These are phyloP conservation scores for Lunularia cruciata DNA, from an alignment of 225 moss, liverwort and hornwort genomes.

Conservation along the genomic window DNA sequence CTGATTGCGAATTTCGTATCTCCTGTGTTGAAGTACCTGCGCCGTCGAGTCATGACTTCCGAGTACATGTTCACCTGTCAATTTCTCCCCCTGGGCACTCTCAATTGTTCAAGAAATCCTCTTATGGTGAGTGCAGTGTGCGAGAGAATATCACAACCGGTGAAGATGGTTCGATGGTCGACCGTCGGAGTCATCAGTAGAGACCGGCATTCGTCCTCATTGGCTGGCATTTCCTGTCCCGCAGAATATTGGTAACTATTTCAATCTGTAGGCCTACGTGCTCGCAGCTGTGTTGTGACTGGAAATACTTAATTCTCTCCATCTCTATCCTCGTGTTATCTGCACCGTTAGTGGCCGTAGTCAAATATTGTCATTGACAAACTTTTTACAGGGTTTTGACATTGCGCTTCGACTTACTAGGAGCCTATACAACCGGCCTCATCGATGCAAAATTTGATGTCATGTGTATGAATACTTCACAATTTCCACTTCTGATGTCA, in stretches of 20 bases:
- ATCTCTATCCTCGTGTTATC: background rate
- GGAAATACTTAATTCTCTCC: too few species aligned
- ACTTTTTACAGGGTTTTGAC: conserved; percentile 46
- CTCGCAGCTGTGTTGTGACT: too few species aligned
- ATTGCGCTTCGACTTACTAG: conserved; percentile 56
- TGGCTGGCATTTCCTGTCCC: conserved; percentile 26
- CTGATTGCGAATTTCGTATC: too few species aligned
- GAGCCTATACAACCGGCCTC: conserved; percentile 44
- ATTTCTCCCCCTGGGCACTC: background rate
- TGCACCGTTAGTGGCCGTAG: background rate
- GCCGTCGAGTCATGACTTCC: too few species aligned
- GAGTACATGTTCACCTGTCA: background rate
- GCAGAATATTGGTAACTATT: conserved; percentile 15
- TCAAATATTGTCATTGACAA: too few species aligned
- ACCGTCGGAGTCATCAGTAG: conserved; percentile 51
- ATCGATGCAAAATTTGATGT: conserved; percentile 70
- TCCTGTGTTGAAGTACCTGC: too few species aligned
- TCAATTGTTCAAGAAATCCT: background rate
- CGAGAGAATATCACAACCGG: conserved; percentile 66
- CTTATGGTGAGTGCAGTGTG: conserved; percentile 43
- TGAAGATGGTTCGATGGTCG: conserved; percentile 64
- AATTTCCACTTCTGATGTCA: conserved; percentile 23
- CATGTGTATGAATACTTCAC: conserved; percentile 40
- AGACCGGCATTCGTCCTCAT: conserved; percentile 34
- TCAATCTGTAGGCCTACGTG: too few species aligned